Evolutionary conservation across 2,329 filamentous ascomycete genomes (phyloP), one percentile per base, ranked within the genome.

Genomic region (Colletotrichum simmondsii): DNA sequence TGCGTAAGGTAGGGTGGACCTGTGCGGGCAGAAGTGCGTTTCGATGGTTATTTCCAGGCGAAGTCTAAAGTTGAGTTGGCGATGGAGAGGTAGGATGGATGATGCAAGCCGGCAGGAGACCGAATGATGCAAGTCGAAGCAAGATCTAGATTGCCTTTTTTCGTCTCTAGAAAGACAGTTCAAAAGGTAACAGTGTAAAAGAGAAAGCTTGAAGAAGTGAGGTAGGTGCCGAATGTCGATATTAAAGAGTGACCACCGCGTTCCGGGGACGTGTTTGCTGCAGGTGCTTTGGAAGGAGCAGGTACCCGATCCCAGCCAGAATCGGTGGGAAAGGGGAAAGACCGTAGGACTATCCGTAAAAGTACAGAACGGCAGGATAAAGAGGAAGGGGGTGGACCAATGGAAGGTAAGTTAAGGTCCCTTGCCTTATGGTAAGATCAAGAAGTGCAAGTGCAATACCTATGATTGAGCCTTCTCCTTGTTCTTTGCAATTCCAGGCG

Each of bases 161-260:
- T 7, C 32, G 16, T 58, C 68, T 68, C 63, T 53, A 58, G 64
- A 59, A 59, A 69, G 65, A 53, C 65, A 26, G 26, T n/a, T n/a
- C 19, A 4, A 28, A 35, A 58, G 12, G n/a, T 12, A 30, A 62
- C 28, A 19, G 42, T 49, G 42, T 57, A 46, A 53, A 52, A 26
- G 35, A 42, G 32, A 53, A 52, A 24, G 22, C 46, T n/a, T n/a
- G 19, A 49, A 49, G 42, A 49, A n/a, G 42, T 19, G 12, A 16
- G 12, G 37, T 8, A 49, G 42, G 42, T 49, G 42, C 42, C 42
- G 42, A 8, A 49, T n/a, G 42, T n/a, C 16, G 42, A 49, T 49
- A n/a, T 49, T 49, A 49, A 49, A n/a, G 42, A 49, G 19, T n/a
- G 19, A 49, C 16, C 42, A 49, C 42, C 42, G 42, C 42, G 42